Conservation (phyloP, 2,329 filamentous ascomycete genomes). For the Atkinsonella texensis region DNA sequence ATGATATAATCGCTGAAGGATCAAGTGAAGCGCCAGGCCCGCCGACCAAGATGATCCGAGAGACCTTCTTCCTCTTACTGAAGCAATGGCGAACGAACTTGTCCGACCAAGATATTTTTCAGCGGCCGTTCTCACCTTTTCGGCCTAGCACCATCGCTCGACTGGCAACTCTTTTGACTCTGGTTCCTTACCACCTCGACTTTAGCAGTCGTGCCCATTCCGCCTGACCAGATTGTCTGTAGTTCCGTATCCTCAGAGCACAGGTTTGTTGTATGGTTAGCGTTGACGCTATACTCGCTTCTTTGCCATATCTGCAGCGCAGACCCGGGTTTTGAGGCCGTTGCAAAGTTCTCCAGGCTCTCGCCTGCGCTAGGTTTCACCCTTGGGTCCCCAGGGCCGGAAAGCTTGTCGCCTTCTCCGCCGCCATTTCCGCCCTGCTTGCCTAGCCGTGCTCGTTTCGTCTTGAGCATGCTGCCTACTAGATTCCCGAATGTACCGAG, state of each 20-base stretch:
- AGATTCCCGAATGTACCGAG: slow-evolving; percentile 2
- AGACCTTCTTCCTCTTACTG: not conserved
- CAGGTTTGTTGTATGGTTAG: not conserved
- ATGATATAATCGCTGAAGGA: not conserved
- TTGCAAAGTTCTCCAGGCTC: slow-evolving; percentile 2
- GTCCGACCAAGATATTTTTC: no score
- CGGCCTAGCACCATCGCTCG: not conserved
- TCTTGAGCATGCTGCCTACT: not conserved
- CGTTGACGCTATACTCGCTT: slow-evolving; percentile 4
- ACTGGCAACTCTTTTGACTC: not conserved
- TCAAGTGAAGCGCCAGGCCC: no score
- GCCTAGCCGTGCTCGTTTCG: not conserved
- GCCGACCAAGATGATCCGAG: not conserved
- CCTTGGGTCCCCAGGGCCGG: not conserved
- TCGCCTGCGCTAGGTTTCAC: not conserved
- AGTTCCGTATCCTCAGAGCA: not conserved
- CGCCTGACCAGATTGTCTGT: not conserved
- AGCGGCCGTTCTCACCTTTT: not conserved
- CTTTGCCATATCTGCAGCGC: slow-evolving; percentile 5
- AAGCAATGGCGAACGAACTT: not conserved
- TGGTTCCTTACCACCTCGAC: not conserved
- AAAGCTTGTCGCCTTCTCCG: not conserved
- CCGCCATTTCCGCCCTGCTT: not conserved
- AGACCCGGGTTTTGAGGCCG: not conserved
- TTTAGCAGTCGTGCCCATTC: slow-evolving; percentile 3